These are phyloP conservation scores for Aspergillus sp. DNA, from an alignment of 2,329 filamentous ascomycete species.

Conservation along the genomic window DNA sequence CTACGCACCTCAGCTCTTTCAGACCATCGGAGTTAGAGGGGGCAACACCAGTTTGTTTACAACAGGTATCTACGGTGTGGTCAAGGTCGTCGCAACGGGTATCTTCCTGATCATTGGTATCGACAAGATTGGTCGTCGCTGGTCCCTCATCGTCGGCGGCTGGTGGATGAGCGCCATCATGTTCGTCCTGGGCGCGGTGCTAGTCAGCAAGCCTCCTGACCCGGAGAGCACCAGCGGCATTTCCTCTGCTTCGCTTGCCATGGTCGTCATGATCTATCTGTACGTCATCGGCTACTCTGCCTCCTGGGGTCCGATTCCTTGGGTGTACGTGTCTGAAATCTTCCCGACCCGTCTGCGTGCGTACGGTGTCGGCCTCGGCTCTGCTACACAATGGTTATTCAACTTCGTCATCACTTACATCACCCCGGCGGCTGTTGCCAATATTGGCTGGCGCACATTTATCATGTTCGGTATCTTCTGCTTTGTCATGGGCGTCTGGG, in stretches of 20 bases:
- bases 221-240: conserved; percentile 15
- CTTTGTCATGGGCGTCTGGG: conserved; percentile 28
- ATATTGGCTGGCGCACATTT: conserved; percentile 35
- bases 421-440: conserved; percentile 34
- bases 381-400: conserved; percentile 35
- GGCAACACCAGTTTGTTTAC: conserved; percentile 31
- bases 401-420: conserved; percentile 38
- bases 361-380: conserved; percentile 35
- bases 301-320: conserved; percentile 25
- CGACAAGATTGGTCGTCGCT: conserved; percentile 32
- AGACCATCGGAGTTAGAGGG: conserved; percentile 27
- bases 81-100: conserved; percentile 31
- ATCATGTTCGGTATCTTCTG: conserved; percentile 39
- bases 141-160: conserved; percentile 29
- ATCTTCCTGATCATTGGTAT: conserved; percentile 33
- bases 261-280: conserved; percentile 47
- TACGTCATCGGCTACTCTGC: conserved; percentile 17
- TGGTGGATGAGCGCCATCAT: conserved; percentile 32
- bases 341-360: conserved; percentile 35
- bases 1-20: conserved; percentile 34
- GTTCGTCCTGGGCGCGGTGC: conserved; percentile 32
- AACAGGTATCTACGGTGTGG: conserved; percentile 33
- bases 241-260: conserved; percentile 26
- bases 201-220: conserved; percentile 27
- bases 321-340: conserved; percentile 29